These are phyloP conservation scores for Pythium scleroteichum DNA, from an alignment of 352 stramenopile species.

Conservation along the genomic window DNA sequence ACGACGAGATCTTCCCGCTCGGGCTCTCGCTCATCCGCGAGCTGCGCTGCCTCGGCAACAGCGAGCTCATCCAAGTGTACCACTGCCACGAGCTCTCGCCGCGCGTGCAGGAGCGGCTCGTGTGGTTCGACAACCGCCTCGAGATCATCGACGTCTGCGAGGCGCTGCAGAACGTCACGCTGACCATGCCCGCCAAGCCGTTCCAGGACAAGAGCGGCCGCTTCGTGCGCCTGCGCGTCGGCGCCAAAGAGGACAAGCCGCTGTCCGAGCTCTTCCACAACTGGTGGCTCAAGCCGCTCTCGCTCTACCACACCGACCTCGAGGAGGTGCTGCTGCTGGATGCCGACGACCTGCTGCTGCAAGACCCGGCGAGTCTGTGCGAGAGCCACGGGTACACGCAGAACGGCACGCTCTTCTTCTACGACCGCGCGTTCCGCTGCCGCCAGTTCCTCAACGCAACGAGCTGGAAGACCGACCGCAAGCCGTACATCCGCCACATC, in stretches of 20 bases:
- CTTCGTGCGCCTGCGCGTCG: neutral
- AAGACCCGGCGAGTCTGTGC: constrained; percentile 40
- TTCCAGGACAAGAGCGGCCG: constrained; percentile 4
- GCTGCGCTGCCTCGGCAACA: constrained; percentile 41
- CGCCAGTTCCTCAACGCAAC: constrained; percentile 26
- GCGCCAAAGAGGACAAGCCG: constrained; percentile 30
- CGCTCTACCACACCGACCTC: constrained; percentile 51
- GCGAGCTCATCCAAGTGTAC: constrained; percentile 45
- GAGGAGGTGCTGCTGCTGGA: constrained; percentile 56
- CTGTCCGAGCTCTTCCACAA: constrained; percentile 40
- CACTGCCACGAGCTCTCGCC: constrained; percentile 50
- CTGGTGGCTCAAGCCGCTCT: constrained; percentile 66
- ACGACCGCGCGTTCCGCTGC: constrained; percentile 50
- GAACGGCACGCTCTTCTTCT: constrained; percentile 66
- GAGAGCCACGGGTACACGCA: constrained; percentile 37
- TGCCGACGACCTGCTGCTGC: constrained; percentile 53
- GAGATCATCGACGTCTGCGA: constrained; percentile 68
- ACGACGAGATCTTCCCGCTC: constrained; percentile 48
- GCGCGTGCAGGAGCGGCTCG: constrained; percentile 37
- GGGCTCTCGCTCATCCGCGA: constrained; percentile 63
- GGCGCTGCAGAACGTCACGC: constrained; percentile 30
- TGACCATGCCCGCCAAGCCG: constrained; percentile 11
- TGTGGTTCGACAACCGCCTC: constrained; percentile 41
- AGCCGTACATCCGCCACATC: constrained; percentile 27
- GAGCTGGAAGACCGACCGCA: constrained; percentile 1